These are phyloP conservation scores for barrel medic (Medicago truncatula) DNA, from an alignment of 306 rosid species.

Conservation along the genomic window DNA sequence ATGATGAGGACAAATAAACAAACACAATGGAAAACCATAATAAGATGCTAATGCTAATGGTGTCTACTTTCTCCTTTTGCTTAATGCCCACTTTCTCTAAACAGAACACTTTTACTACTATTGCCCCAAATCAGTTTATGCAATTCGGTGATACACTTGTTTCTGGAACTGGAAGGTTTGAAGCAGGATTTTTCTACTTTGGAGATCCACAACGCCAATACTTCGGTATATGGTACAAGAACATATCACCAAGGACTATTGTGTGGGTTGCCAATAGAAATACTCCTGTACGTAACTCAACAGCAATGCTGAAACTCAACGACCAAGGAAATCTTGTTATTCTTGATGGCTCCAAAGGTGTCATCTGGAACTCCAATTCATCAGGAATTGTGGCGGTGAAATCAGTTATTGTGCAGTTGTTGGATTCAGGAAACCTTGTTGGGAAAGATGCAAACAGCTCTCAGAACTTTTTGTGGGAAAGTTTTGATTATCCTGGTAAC, in stretches of 20 bases:
- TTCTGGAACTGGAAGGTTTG: constrained; percentile 34
- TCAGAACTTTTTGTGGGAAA: background rate
- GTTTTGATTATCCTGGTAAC: background rate
- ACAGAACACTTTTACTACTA: background rate
- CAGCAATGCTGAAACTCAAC: background rate
- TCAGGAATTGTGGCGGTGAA: background rate
- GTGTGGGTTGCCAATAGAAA: constrained; percentile 5
- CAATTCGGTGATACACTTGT: constrained; percentile 30
- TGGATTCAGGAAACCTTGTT: background rate
- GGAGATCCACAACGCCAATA: constrained; percentile 38
- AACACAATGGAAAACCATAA: background rate
- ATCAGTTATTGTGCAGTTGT: background rate
- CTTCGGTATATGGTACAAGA: constrained; percentile 43
- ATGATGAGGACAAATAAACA: background rate
- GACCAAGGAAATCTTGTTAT: background rate
- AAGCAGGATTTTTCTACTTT: constrained; percentile 39
- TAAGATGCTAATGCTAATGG: background rate
- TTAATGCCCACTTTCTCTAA: background rate
- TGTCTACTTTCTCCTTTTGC: background rate
- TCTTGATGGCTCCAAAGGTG: background rate
- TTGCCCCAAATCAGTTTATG: constrained; percentile 13
- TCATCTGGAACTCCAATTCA: background rate
- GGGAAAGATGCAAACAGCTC: background rate
- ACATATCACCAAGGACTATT: background rate
- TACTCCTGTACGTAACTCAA: background rate